Percentiles rank a stretch among this genome's conserved stretches.
Conservation (phyloP, 2,329 filamentous ascomycete genomes). For the Trichophyton equinum region DNA sequence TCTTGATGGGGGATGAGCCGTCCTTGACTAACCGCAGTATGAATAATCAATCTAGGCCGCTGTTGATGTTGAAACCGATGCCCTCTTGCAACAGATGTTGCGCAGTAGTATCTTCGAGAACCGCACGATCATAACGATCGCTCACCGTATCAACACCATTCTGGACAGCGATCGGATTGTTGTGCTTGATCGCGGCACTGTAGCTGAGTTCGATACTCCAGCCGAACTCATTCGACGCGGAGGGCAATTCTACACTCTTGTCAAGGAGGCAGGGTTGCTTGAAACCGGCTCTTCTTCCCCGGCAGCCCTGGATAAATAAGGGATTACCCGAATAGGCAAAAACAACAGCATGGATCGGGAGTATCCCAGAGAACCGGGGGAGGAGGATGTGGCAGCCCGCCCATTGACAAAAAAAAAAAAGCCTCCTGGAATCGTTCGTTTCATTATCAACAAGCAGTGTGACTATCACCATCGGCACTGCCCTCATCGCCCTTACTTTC, state of each 20-base stretch:
- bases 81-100: conserved; percentile 51
- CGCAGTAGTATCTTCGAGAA: conserved; percentile 64
- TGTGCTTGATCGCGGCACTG: conserved; percentile 78
- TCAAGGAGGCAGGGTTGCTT: conserved; percentile 75
- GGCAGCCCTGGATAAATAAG: neutral
- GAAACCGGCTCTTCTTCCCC: conserved; percentile 19
- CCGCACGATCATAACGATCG: conserved; percentile 94
- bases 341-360: neutral
- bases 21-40: neutral
- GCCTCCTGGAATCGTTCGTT: neutral
- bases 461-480: too few species aligned
- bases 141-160: conserved; percentile 96
- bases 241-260: conserved; percentile 77
- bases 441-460: neutral
- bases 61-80: conserved; percentile 58
- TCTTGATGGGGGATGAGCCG: neutral
- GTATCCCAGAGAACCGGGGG: neutral
- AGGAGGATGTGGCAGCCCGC: neutral
- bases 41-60: conserved; percentile 37
- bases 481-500: too few species aligned
- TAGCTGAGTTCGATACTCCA: conserved; percentile 87
- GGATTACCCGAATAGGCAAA: neutral
- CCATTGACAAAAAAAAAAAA: neutral
- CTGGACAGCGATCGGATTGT: conserved; percentile 79
- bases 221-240: conserved; percentile 59